phyloP scores from a whole-genome alignment of 768 basidiomycete species.

The Psilocybe subaeruginosa region DNA sequence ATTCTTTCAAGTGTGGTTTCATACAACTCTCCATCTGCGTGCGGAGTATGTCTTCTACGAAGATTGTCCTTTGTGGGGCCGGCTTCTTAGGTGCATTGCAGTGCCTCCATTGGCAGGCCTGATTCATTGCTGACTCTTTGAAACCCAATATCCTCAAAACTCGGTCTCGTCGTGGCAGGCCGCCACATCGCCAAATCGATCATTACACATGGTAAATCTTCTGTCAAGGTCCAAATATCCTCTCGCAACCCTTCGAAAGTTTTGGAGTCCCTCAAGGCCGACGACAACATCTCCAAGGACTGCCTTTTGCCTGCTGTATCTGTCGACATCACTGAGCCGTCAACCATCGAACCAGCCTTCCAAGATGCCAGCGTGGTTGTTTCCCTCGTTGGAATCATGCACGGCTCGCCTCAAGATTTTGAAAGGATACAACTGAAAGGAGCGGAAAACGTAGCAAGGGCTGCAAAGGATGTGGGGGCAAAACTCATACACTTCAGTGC shows the following conservation, averaged over 20 bases:
- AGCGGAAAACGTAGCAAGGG: conserved; percentile 64
- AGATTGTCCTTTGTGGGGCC: conserved; percentile 56
- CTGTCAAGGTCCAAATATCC: conserved; percentile 55
- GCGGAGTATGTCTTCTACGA: conserved; percentile 25
- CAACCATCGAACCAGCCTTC: conserved; percentile 51
- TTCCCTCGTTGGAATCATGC: conserved; percentile 72
- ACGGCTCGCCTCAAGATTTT: conserved; percentile 58
- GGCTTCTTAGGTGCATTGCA: conserved; percentile 58
- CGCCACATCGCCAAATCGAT: conserved; percentile 57
- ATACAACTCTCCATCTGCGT: too few relatives aligned
- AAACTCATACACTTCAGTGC: conserved; percentile 71
- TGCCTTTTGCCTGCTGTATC: conserved; percentile 42
- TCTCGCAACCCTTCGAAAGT: conserved; percentile 58
- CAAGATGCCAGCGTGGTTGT: conserved; percentile 59
- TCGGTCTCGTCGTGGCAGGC: conserved; percentile 36
- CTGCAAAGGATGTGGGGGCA: conserved; percentile 53
- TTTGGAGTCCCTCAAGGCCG: conserved; percentile 32
- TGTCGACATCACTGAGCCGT: conserved; percentile 59
- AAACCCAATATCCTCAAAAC: background rate
- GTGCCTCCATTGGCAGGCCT: background rate
- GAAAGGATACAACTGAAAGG: conserved; percentile 66
- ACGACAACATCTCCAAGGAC: conserved; percentile 30
- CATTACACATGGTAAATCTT: conserved; percentile 18
- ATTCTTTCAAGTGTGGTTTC: too few relatives aligned
- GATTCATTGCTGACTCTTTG: background rate